These are phyloP conservation scores for Delitschia confertaspora DNA, from an alignment of 495 filamentous ascomycete genomes.

Conservation along the genomic window DNA sequence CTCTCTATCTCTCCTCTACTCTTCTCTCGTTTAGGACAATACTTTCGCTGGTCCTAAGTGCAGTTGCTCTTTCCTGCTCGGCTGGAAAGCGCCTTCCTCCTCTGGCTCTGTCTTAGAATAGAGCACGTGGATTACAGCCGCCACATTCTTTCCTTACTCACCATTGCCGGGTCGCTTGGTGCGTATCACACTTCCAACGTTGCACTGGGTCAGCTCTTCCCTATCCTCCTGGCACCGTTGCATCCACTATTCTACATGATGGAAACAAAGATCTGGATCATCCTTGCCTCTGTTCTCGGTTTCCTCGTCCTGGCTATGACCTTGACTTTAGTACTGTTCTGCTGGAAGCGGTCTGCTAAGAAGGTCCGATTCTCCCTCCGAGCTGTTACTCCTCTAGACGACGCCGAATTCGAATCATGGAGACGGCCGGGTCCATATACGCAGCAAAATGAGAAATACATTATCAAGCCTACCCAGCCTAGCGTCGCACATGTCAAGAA, in stretches of 20 bases:
- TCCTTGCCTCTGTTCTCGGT: slow-evolving; percentile 21
- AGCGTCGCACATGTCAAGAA: slow-evolving; percentile 13
- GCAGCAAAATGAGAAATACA: slow-evolving; percentile 20
- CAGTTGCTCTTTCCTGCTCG: not conserved
- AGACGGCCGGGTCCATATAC: slow-evolving; percentile 24
- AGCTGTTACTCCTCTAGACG: slow-evolving; percentile 28
- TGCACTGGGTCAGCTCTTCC: not conserved
- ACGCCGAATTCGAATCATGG: slow-evolving; percentile 29
- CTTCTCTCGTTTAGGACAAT: no score
- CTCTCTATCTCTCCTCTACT: no score
- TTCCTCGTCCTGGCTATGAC: slow-evolving; percentile 12
- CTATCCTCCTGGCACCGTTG: not conserved
- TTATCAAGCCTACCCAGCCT: slow-evolving; percentile 20
- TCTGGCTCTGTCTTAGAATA: not conserved
- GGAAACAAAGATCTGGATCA: slow-evolving; percentile 24
- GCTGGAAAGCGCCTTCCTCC: not conserved
- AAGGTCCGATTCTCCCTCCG: slow-evolving; percentile 24
- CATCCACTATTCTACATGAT: slow-evolving; percentile 3
- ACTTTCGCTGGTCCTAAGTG: slow-evolving; percentile 1
- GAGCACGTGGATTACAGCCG: slow-evolving; percentile 6
- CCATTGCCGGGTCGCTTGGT: not conserved
- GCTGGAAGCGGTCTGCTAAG: slow-evolving; percentile 24
- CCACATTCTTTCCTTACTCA: not conserved
- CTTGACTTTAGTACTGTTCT: slow-evolving; percentile 14
- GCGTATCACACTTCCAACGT: not conserved